Conservation (phyloP, 805 yeast species). For the Cyberlindnera misumaiensis region DNA sequence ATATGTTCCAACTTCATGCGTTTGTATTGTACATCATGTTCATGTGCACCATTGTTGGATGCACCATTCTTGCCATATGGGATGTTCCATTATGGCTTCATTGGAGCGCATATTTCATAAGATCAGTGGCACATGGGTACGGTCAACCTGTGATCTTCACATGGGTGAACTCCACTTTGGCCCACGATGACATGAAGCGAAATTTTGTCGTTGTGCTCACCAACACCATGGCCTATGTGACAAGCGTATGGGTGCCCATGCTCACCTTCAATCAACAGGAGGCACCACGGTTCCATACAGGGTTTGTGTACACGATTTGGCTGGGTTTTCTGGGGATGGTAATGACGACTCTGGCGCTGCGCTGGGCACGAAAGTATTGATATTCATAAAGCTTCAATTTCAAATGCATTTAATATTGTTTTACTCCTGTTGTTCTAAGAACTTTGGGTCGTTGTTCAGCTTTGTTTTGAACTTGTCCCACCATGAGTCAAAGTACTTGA, state of each 20-base stretch:
- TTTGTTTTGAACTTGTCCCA: slow-evolving; percentile 84
- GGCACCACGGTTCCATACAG: slow-evolving; percentile 31
- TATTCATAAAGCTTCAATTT: background rate
- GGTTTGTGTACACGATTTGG: slow-evolving; percentile 20
- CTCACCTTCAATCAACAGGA: slow-evolving; percentile 34
- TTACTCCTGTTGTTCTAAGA: slow-evolving; percentile 41
- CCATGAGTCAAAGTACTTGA: slow-evolving; percentile 88
- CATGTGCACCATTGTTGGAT: background rate
- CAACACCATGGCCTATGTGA: slow-evolving; percentile 36
- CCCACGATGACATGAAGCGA: slow-evolving; percentile 27
- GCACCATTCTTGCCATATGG: slow-evolving; percentile 27
- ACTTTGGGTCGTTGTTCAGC: slow-evolving; percentile 74
- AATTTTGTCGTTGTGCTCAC: slow-evolving; percentile 34
- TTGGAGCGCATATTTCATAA: slow-evolving; percentile 43
- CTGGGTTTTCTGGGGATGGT: background rate
- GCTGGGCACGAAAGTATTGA: too few relatives aligned
- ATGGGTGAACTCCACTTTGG: slow-evolving; percentile 46
- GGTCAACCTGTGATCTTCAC: slow-evolving; percentile 52
- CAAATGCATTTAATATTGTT: background rate
- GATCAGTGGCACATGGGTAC: slow-evolving; percentile 41
- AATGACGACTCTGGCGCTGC: too few relatives aligned
- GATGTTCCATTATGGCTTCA: slow-evolving; percentile 40
- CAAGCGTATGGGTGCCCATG: slow-evolving; percentile 31
- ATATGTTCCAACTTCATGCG: slow-evolving; percentile 21
- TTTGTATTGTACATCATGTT: background rate